Base-by-base conservation (phyloP, 2,329 filamentous ascomycete genomes). In the Colletotrichum graminicola region DNA sequence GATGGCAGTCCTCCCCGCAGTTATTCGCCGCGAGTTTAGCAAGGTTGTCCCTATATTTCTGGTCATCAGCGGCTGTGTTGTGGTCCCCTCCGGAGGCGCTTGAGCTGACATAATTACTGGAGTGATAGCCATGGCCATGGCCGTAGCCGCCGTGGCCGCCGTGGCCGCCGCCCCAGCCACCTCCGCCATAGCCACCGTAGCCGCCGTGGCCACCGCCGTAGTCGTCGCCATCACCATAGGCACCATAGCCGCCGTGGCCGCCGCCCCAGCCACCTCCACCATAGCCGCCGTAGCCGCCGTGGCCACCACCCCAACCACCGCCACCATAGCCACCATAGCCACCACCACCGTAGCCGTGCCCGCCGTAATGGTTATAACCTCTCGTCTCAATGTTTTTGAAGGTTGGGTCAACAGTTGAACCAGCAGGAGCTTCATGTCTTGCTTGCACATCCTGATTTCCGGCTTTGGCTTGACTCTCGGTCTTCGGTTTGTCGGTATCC, bases 1-100 rank as follows among this genome's bases (percentile, higher is more conserved):
- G 21, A 2, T 41, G 14, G 3, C 63, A 67, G 32, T 10, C 21
- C 2, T 5, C 2, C 5, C 63, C 63, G 3, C 67, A 70, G n/a
- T 61, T 11, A 5, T n/a, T 2, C 1, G 5, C 14, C 2, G 51
- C 21, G 3, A 41, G 47, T n/a, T 70, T 70, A 6, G 23, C 49
- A 3, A 70, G 47, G 56, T 61, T 70, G 23, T 62, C 67, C n/a
- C 26, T 49, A 26, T 70, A 61, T 26, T 66, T 56, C 43, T 21
- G 11, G n/a, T 56, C 39, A 6, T 70, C 62, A 16, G 29, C 45
- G 10, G 39, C 5, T 5, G 62, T 61, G 3, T 70, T 66, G 21
- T 61, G 66, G 12, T 70, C 62, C n/a, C 55, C 62, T 6, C 55
- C 34, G 0, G 47, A 66, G 12, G 47, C 55, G 8, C 36, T 47